Evolutionary conservation across 139 green algal genomes (phyloP).

Genomic region (Choricystis sp.): DNA sequence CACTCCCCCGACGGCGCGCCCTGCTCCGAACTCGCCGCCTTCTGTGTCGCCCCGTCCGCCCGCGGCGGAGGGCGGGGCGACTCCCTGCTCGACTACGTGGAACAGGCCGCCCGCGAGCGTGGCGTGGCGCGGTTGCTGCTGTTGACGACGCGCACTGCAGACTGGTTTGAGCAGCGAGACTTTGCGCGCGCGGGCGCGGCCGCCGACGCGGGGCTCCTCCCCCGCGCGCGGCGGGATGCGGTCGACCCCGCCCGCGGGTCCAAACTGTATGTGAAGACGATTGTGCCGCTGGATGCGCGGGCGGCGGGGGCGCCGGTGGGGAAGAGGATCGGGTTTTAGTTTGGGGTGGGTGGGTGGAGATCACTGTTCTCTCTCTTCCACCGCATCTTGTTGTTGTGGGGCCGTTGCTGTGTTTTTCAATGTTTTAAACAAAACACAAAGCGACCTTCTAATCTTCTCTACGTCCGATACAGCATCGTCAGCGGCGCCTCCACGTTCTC

Average conservation of each 20-base stretch:
- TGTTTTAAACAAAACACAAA: too few relatives aligned
- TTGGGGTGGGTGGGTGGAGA: neutral
- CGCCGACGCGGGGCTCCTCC: constrained; percentile 7
- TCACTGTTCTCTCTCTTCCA: too few relatives aligned
- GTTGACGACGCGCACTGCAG: constrained; percentile 41
- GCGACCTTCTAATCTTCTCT: too few relatives aligned
- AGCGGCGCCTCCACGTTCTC: too few relatives aligned
- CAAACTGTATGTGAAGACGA: constrained; percentile 66
- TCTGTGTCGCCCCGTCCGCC: constrained; percentile 59
- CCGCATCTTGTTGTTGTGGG: too few relatives aligned
- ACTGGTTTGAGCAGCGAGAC: constrained; percentile 70
- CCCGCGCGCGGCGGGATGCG: constrained; percentile 9
- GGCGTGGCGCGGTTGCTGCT: constrained; percentile 22
- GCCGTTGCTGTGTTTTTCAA: too few relatives aligned
- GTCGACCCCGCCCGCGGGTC: constrained; percentile 60
- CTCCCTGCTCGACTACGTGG: constrained; percentile 58
- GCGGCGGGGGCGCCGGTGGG: constrained; percentile 24
- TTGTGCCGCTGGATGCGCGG: constrained; percentile 30
- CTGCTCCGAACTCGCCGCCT: constrained; percentile 68
- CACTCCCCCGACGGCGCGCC: constrained; percentile 13
- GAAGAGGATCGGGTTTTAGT: constrained; percentile 65
- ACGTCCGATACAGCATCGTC: too few relatives aligned
- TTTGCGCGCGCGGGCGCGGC: constrained; percentile 23
- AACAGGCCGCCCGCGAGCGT: constrained; percentile 18
- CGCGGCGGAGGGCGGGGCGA: constrained; percentile 71